Evolutionary conservation across 129 eudicot species (phyloP).

Genomic region (Flaveria bidentis): DNA sequence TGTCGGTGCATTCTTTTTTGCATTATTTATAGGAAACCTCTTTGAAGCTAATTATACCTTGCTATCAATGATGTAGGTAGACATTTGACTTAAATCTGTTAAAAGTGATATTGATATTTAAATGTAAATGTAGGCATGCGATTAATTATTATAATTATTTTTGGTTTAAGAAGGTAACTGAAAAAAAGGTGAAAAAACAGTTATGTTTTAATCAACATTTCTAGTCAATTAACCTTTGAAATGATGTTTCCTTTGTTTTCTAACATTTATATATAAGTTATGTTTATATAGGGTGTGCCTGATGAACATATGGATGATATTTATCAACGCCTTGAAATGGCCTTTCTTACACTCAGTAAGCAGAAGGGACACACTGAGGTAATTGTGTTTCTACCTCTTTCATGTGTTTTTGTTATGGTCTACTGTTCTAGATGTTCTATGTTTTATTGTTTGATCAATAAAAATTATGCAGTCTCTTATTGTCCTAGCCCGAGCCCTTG

Average conservation of each 20-base stretch:
- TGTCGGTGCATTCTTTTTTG: constrained; percentile 3
- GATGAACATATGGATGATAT: constrained; percentile 41
- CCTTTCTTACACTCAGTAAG: constrained; percentile 55
- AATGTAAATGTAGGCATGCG: constrained; percentile 4
- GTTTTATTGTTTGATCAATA: constrained; percentile 1
- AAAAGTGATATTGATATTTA: neutral
- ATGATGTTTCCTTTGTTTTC: neutral
- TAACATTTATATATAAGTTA: constrained; percentile 31
- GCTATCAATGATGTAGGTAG: neutral
- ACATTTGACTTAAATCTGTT: neutral
- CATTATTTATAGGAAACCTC: constrained; percentile 2
- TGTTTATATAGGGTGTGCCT: constrained; percentile 37
- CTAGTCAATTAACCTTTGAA: neutral
- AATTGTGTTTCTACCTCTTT: constrained; percentile 25
- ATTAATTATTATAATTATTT: neutral
- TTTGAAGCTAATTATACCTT: constrained; percentile 4
- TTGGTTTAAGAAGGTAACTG: neutral
- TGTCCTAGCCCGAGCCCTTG: constrained; percentile 66
- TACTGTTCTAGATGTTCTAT: constrained; percentile 8
- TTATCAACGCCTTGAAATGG: constrained; percentile 60
- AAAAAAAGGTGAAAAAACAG: neutral
- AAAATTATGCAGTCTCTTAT: constrained; percentile 55
- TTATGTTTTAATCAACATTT: neutral
- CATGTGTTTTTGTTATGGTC: neutral
- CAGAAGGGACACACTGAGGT: constrained; percentile 62